Conservation (phyloP, 352 stramenopile species). For the Phytophthora nicotianae region DNA sequence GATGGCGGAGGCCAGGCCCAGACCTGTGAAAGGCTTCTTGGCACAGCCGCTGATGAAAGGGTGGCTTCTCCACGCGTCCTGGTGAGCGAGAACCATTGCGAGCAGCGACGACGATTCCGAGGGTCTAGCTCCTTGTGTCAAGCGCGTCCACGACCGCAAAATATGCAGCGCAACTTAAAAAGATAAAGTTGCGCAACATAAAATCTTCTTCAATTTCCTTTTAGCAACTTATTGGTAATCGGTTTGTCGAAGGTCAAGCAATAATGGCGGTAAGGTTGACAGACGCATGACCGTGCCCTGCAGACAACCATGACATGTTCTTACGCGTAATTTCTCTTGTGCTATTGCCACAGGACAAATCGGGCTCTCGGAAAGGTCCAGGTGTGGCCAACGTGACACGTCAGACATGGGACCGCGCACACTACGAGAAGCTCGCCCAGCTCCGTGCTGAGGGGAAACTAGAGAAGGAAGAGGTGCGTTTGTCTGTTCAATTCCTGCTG, state of each 20-base stretch:
- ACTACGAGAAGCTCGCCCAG: conserved; percentile 82
- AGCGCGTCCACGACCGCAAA: conserved; percentile 26
- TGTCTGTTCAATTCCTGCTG: neutral
- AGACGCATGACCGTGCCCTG: neutral
- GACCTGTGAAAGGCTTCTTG: conserved; percentile 87
- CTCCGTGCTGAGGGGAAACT: conserved; percentile 75
- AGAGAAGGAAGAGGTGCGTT: conserved; percentile 50
- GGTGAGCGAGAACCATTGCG: conserved; percentile 82
- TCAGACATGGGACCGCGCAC: conserved; percentile 81
- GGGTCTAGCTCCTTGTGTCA: conserved; percentile 26
- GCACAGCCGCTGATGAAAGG: conserved; percentile 81
- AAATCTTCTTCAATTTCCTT: neutral
- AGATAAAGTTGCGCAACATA: neutral
- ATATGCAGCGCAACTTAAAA: conserved; percentile 8
- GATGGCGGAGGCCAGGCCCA: conserved; percentile 77
- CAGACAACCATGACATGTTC: neutral
- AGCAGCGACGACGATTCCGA: conserved; percentile 29
- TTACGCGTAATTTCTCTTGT: neutral
- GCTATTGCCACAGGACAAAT: conserved; percentile 40
- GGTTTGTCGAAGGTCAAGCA: neutral
- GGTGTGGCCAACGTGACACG: conserved; percentile 84
- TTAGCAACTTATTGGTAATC: conserved; percentile 11
- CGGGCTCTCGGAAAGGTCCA: conserved; percentile 37
- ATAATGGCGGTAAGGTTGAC: conserved; percentile 3
- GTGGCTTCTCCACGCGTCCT: conserved; percentile 90